A percentile compares a stretch with the other conserved stretches of the same genome.
Evolutionary conservation across 1,284 basidiomycete genomes (phyloP).

Genomic region (Microbotryum silenes-acaulis): DNA sequence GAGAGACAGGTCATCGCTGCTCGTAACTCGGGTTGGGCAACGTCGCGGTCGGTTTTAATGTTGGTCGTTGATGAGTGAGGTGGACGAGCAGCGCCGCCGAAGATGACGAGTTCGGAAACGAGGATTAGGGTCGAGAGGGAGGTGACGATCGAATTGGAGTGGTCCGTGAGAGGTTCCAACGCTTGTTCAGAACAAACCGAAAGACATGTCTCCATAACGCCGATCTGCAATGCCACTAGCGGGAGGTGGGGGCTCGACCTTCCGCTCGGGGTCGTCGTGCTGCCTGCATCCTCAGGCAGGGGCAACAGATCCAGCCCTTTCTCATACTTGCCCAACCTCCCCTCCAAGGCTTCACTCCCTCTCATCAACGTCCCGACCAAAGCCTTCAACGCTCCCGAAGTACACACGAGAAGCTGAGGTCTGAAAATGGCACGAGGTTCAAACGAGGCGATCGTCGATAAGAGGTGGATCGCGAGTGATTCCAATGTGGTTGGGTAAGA

Average conservation of each 20-base stretch:
- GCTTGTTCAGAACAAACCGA: too few species aligned
- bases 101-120: background rate
- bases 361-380: conserved; percentile 1
- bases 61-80: background rate
- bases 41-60: background rate
- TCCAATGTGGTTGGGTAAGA: background rate
- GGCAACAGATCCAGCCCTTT: background rate
- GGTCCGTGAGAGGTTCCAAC: background rate
- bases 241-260: too few species aligned
- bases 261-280: too few species aligned
- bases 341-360: background rate
- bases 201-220: too few species aligned
- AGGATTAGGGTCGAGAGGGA: conserved; percentile 4
- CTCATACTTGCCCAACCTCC: conserved; percentile 9
- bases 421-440: conserved; percentile 22
- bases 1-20: conserved; percentile 1
- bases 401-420: conserved; percentile 25
- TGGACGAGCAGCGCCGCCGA: background rate
- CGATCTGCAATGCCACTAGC: too few species aligned
- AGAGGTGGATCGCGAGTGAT: conserved; percentile 8
- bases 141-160: background rate
- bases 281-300: background rate
- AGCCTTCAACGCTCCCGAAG: conserved; percentile 8
- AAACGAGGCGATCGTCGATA: conserved; percentile 13
- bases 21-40: too few species aligned